phyloP scores from a whole-genome alignment of 352 stramenopile genomes.

The Phytophthora citricola region DNA sequence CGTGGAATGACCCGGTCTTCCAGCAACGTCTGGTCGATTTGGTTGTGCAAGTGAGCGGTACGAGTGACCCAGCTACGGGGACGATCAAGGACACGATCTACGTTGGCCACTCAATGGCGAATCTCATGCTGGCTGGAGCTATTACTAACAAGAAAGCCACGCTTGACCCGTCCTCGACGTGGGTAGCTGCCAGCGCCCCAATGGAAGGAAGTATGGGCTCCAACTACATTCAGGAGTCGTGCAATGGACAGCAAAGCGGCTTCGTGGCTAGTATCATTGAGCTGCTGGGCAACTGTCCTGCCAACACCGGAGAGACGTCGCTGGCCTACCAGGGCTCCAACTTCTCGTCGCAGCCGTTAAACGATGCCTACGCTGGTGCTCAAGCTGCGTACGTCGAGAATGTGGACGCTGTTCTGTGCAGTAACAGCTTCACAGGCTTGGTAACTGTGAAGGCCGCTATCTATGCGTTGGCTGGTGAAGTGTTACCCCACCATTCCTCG shows the following conservation, averaged over 20 bases:
- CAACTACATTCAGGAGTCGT: slow-evolving; percentile 51
- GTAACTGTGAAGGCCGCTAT: slow-evolving; percentile 36
- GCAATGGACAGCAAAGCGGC: slow-evolving; percentile 27
- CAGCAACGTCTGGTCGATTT: slow-evolving; percentile 50
- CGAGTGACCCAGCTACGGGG: slow-evolving; percentile 36
- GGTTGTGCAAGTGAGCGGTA: slow-evolving; percentile 43
- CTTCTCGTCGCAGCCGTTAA: slow-evolving; percentile 23
- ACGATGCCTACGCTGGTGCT: slow-evolving; percentile 32
- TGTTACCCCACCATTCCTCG: slow-evolving; percentile 40
- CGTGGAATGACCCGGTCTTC: slow-evolving; percentile 49
- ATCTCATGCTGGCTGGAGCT: slow-evolving; percentile 54
- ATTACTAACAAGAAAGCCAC: slow-evolving; percentile 40
- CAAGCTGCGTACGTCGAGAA: slow-evolving; percentile 39
- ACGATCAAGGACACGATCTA: slow-evolving; percentile 72
- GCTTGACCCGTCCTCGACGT: slow-evolving; percentile 42
- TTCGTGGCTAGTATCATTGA: slow-evolving; percentile 37
- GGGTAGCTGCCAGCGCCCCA: slow-evolving; percentile 46
- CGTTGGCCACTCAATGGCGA: slow-evolving; percentile 71
- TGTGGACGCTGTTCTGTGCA: slow-evolving; percentile 44
- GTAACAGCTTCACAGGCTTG: slow-evolving; percentile 41
- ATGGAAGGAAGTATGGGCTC: slow-evolving; percentile 59
- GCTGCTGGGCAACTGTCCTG: slow-evolving; percentile 52
- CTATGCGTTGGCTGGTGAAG: slow-evolving; percentile 37
- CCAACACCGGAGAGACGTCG: slow-evolving; percentile 33
- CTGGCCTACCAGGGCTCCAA: slow-evolving; percentile 43